Base-by-base conservation (phyloP, 805 yeast genomes). In the Myxozyma lipomycoides region DNA sequence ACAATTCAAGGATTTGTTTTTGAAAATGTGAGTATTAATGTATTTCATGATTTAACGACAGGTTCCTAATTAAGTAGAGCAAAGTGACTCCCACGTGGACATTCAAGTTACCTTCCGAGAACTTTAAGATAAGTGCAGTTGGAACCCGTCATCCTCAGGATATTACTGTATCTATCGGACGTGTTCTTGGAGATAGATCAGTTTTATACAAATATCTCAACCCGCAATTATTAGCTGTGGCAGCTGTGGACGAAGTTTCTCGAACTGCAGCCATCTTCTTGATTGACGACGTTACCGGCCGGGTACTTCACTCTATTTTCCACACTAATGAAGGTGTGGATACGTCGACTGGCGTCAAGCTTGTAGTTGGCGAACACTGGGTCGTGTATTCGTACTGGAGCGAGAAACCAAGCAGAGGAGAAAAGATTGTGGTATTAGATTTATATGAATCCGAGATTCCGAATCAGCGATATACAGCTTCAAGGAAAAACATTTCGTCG, bases 361-460 rank as follows among this genome's bases (percentile, higher is more conserved):
- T 87, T 24, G 72, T 81, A 0, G 77, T 81, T 66, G 93, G 88
- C 43, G 98, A 91, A 64, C 81, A 90, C 67, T 91, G 93, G 86
- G 71, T 88, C 17, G 74, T 86, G 9, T 83, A 85, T 62, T 72
- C 90, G 0, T 83, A 79, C 60, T 78, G 75, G 62, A 75, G 82
- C 49, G 48, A 40, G 3, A 58, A 54, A 17, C 41, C 46, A 5
- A 50, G 56, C 17, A 74, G 79, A 2, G 77, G 77, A 28, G 76
- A 78, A 44, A 77, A 82, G 60, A 62, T 93, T 12, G 79, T 76
- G 15, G 88, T 85, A 2, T 71, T 87, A 61, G 97, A 93, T 64
- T 67, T 93, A 36, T 93, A 80, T 67, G 95, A 87, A 61, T 81
- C 88, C 1, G 62, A 72, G 12, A 66, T 62, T 3, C 79, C 85